phyloP scores from a whole-genome alignment of 805 yeast genomes.

The Starmerella roubikii region DNA sequence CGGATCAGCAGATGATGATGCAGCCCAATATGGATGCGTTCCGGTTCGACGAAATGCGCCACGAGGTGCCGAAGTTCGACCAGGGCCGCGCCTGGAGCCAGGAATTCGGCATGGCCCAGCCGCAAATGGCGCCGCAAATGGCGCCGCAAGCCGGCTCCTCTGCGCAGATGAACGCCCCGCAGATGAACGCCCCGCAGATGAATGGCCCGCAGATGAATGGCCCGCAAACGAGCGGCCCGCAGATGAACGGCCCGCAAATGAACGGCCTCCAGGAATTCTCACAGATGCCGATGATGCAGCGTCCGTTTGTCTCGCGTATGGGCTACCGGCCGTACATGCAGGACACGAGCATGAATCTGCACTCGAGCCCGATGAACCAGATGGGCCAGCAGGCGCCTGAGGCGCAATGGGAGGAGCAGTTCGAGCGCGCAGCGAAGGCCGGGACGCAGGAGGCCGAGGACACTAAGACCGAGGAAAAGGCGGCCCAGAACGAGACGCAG shows the following conservation, averaged over 20 bases:
- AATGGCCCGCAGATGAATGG: too few relatives aligned
- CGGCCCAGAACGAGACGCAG: conserved; percentile 1
- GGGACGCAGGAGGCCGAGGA: conserved; percentile 16
- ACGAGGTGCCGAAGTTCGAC: conserved; percentile 20
- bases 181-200: too few relatives aligned
- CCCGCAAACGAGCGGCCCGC: too few relatives aligned
- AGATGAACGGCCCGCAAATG: too few relatives aligned
- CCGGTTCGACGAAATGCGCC: conserved; percentile 23
- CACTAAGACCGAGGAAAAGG: conserved; percentile 6
- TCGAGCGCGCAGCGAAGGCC: conserved; percentile 27
- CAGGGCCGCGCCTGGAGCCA: conserved; percentile 11
- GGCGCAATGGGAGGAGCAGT: conserved; percentile 35
- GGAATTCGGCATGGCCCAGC: conserved; percentile 7
- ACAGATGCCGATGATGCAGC: background rate
- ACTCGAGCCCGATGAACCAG: background rate
- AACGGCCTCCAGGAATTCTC: background rate
- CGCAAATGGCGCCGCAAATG: background rate
- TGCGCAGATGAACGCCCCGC: background rate
- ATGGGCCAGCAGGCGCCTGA: conserved; percentile 16
- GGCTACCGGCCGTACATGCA: too few relatives aligned
- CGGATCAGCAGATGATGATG: conserved; percentile 25
- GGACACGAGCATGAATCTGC: too few relatives aligned
- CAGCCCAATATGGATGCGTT: conserved; percentile 17
- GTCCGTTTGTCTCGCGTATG: too few relatives aligned
- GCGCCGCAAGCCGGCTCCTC: background rate